Conservation (phyloP, 768 basidiomycete species). For the Hebeloma cylindrosporum region DNA sequence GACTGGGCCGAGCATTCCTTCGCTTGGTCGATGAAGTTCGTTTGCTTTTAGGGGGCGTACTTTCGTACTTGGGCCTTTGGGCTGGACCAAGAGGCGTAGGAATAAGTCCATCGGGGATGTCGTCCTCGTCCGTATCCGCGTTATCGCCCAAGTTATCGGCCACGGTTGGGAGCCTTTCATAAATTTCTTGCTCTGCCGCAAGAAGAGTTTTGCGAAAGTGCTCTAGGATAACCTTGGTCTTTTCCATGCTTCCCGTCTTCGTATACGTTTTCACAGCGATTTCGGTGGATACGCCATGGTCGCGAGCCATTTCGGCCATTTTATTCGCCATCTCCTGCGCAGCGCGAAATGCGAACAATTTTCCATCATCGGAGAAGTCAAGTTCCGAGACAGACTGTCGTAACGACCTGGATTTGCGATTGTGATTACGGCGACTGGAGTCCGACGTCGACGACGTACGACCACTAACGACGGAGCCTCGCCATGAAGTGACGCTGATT, state of each 20-base stretch:
- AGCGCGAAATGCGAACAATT: constrained; percentile 9
- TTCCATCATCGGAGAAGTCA: constrained; percentile 6
- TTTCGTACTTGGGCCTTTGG: neutral
- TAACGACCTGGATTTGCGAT: constrained; percentile 5
- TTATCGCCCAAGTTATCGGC: neutral
- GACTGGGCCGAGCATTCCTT: constrained; percentile 13
- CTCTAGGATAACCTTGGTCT: constrained; percentile 11
- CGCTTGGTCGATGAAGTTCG: neutral
- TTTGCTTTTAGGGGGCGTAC: neutral
- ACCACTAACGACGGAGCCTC: constrained; percentile 5
- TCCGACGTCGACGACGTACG: constrained; percentile 5
- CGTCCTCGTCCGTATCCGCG: constrained; percentile 1
- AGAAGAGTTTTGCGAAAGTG: neutral
- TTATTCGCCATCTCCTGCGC: constrained; percentile 5
- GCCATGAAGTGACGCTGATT: constrained; percentile 6
- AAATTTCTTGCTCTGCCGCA: constrained; percentile 2
- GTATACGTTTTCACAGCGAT: constrained; percentile 13
- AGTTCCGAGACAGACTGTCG: constrained; percentile 5
- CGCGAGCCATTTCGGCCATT: constrained; percentile 8
- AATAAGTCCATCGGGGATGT: constrained; percentile 11
- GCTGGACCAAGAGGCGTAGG: no score
- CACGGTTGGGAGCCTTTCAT: neutral
- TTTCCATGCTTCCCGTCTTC: constrained; percentile 10
- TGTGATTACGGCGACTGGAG: neutral
- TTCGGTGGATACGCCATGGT: constrained; percentile 13